Evolutionary conservation across 139 green algal species (phyloP).

Genomic region (Micractinium sp.): DNA sequence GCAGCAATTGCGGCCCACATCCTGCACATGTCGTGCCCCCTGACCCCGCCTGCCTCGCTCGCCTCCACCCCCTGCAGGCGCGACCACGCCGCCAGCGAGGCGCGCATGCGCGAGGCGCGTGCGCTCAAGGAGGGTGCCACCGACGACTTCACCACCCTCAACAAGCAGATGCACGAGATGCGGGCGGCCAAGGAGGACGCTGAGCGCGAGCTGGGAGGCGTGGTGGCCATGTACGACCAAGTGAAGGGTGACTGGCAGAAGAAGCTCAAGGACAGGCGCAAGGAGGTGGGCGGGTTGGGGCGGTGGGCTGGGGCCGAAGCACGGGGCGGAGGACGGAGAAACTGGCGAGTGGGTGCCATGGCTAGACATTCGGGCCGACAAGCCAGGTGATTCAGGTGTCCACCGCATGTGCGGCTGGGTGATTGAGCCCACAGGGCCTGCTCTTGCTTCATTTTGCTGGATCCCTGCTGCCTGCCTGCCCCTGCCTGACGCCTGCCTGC

Average conservation of each 20-base stretch:
- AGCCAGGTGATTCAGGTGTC: too few species aligned
- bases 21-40: too few species aligned
- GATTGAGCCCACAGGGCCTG: too few species aligned
- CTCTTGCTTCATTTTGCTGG: too few species aligned
- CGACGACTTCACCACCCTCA: constrained; percentile 76
- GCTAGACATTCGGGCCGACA: background rate
- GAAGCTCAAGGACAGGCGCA: constrained; percentile 65
- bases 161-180: constrained; percentile 72
- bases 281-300: constrained; percentile 61
- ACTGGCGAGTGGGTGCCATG: too few species aligned
- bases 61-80: constrained; percentile 44
- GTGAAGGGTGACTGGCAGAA: constrained; percentile 57
- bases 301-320: background rate
- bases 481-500: background rate
- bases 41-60: background rate
- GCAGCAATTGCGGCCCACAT: too few species aligned
- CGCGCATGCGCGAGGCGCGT: constrained; percentile 69
- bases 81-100: constrained; percentile 77
- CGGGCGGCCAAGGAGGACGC: constrained; percentile 72
- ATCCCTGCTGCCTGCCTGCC: too few species aligned
- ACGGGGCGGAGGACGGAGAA: background rate
- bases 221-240: constrained; percentile 67
- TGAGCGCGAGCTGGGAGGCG: constrained; percentile 76
- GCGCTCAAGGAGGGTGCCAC: constrained; percentile 67
- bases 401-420: too few species aligned